phyloP scores from a whole-genome alignment of 495 filamentous ascomycete genomes.

The Hypoxylon intermedium region DNA sequence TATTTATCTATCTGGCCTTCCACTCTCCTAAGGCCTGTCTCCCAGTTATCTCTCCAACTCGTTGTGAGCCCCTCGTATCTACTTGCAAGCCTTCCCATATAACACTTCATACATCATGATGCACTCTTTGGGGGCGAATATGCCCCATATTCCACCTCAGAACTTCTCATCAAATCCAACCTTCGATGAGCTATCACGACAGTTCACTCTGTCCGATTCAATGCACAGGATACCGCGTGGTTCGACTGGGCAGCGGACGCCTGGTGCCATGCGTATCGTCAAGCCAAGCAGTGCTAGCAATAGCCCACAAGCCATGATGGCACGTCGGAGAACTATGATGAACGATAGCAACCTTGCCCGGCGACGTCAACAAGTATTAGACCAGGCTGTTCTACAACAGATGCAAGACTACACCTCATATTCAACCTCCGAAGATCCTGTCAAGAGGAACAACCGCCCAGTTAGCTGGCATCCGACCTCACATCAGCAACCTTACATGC shows the following conservation, averaged over 20 bases:
- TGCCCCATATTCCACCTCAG: slow-evolving; percentile 31
- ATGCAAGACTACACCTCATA: slow-evolving; percentile 41
- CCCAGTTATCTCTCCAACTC: not conserved
- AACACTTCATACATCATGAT: slow-evolving; percentile 36
- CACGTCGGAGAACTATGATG: slow-evolving; percentile 62
- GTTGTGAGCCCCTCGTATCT: slow-evolving; percentile 15
- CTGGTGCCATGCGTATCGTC: slow-evolving; percentile 61
- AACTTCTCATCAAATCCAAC: slow-evolving; percentile 44
- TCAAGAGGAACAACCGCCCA: slow-evolving; percentile 56
- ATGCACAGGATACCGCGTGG: slow-evolving; percentile 51
- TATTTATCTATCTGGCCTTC: slow-evolving; percentile 36
- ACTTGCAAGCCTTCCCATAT: slow-evolving; percentile 1
- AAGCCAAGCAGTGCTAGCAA: slow-evolving; percentile 75
- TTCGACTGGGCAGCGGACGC: slow-evolving; percentile 48
- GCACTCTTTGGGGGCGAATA: slow-evolving; percentile 35
- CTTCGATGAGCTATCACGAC: slow-evolving; percentile 48
- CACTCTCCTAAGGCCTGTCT: slow-evolving; percentile 9
- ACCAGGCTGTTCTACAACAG: slow-evolving; percentile 45
- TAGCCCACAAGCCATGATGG: slow-evolving; percentile 65
- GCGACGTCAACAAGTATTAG: slow-evolving; percentile 46
- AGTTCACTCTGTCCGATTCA: slow-evolving; percentile 45
- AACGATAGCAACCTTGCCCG: slow-evolving; percentile 53
- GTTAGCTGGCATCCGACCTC: slow-evolving; percentile 75
- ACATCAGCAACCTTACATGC: slow-evolving; percentile 47
- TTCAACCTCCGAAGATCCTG: slow-evolving; percentile 43